Percentiles rank a stretch among this genome's conserved stretches.
phyloP scores from a whole-genome alignment of 805 yeast genomes.

The Metschnikowia arizonensis region DNA sequence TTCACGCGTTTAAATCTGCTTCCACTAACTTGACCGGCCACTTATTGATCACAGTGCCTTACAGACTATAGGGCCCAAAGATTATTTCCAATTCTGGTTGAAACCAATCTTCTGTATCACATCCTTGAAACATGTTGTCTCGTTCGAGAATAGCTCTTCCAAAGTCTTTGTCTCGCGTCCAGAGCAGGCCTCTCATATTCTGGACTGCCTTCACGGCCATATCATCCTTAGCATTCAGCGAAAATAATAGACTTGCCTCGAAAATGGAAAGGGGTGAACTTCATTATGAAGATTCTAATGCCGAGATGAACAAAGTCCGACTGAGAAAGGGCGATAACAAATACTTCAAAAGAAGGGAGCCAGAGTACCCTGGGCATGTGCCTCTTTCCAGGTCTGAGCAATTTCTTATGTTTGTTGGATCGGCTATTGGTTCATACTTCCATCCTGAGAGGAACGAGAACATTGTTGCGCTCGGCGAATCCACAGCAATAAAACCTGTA shows the following conservation, averaged over 20 bases:
- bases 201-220: conserved; percentile 17
- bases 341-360: conserved; percentile 36
- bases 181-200: conserved; percentile 13
- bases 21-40: neutral
- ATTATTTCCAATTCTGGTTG: neutral
- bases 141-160: neutral
- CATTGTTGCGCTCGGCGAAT: conserved; percentile 84
- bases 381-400: conserved; percentile 67
- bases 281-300: conserved; percentile 35
- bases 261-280: conserved; percentile 52
- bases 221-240: conserved; percentile 33
- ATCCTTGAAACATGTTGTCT: neutral
- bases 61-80: neutral
- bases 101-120: neutral
- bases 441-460: conserved; percentile 75
- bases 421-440: conserved; percentile 71
- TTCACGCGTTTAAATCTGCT: conserved; percentile 1
- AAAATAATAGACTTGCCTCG: conserved; percentile 54
- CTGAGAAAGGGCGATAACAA: conserved; percentile 22
- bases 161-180: conserved; percentile 3
- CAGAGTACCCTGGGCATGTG: conserved; percentile 71
- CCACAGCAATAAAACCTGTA: conserved; percentile 73
- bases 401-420: conserved; percentile 57
- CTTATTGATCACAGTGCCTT: neutral
- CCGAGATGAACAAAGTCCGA: conserved; percentile 25